A percentile compares a stretch with the other conserved stretches of the same genome.
phyloP scores from a whole-genome alignment of 805 yeast genomes.

The Yarrowia sp. region DNA sequence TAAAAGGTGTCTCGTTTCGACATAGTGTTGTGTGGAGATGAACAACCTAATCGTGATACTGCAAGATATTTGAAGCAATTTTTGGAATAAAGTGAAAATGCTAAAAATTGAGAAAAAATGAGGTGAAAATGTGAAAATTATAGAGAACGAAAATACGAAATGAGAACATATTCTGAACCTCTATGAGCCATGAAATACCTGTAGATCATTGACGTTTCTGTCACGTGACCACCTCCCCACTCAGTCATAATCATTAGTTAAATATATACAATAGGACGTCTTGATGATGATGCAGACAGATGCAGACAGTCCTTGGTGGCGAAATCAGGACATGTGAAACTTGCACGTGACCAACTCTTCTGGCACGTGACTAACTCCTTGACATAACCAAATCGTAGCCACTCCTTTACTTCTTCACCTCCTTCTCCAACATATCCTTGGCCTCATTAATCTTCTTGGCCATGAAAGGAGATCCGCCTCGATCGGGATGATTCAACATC shows the following conservation, averaged over 20 bases:
- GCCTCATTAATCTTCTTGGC: constrained; percentile 95
- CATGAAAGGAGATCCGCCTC: constrained; percentile 84
- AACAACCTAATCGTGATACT: not conserved
- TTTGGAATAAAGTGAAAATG: too few species aligned
- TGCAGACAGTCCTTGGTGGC: too few species aligned
- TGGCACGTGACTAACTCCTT: not conserved
- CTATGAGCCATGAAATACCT: too few species aligned
- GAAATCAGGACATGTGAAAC: too few species aligned
- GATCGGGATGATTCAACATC: constrained; percentile 91
- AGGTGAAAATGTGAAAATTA: too few species aligned
- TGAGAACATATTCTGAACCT: too few species aligned
- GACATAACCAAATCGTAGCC: too few species aligned
- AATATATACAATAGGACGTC: not conserved
- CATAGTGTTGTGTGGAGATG: not conserved
- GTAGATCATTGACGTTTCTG: too few species aligned
- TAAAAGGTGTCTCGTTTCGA: constrained; percentile 16
- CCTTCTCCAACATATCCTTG: constrained; percentile 66
- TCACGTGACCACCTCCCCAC: too few species aligned
- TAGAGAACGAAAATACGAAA: too few species aligned
- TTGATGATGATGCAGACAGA: not conserved
- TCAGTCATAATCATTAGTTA: not conserved
- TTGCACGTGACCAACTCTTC: too few species aligned
- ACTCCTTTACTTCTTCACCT: not conserved
- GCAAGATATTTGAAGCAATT: too few species aligned
- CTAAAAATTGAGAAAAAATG: not conserved